Base-by-base conservation (phyloP, 1,284 basidiomycete genomes). In the Ganoderma multipileum region DNA sequence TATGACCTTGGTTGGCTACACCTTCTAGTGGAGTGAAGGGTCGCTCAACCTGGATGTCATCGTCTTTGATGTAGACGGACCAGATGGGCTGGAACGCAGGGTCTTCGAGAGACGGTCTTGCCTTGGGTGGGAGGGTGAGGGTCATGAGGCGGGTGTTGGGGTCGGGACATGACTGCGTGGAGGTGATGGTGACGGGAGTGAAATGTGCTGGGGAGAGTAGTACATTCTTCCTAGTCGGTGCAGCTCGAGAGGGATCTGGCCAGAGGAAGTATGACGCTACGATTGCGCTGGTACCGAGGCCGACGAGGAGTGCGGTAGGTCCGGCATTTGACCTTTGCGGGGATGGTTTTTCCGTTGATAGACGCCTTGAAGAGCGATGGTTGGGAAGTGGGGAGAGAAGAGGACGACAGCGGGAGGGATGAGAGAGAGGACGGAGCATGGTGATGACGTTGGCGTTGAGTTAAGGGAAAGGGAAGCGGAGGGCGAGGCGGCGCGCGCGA, bases 11-110 rank as follows among this genome's bases (percentile, higher is more conserved):
- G 68, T 83, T 78, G 66, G 91, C 89, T 28, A 94, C 81, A 16
- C 92, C 90, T 72, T 89, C 84, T 52, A 95, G 79, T 0, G 94
- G 93, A 5, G 95, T 96, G 76, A 95, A 96, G 3, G 93, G 89
- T 62, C 94, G 81, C 76, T 96, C 94, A n/a, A 95, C 92, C 79
- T 95, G 94, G 26, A 96, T 92, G 73, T 94, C 94, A 71, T 92
- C 91, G 75, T 96, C 93, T 74, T 95, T 95, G 76, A 95, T 84
- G 77, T 86, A 95, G 23, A 96, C 80, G 38, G 91, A 91, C 87
- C 90, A 94, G 68, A 95, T 88, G 5, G 91, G 84, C 50, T 77
- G 70, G 36, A 79, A 77, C 3, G 70, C 64, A 6, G 72, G 61
- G 12, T 73, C 63, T 7, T 76, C 47, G 9, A 65, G 65, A 26